Conservation (phyloP, 1,284 basidiomycete genomes). For the Marasmius fiardii region DNA sequence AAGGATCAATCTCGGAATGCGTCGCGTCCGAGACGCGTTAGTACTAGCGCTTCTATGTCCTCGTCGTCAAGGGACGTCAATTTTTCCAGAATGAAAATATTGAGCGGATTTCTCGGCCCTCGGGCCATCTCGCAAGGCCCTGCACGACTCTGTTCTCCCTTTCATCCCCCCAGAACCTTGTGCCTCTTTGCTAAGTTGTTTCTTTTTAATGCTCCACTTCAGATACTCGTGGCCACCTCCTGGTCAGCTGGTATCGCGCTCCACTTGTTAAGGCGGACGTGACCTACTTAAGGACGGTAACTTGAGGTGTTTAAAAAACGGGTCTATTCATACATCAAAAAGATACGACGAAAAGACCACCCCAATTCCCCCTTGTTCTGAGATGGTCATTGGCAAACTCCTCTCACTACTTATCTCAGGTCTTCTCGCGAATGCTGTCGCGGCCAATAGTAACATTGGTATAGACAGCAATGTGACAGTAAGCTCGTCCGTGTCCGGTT, state of each 20-base stretch:
- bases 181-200: not conserved
- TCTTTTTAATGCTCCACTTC: no score
- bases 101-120: no score
- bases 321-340: not conserved
- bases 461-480: not conserved
- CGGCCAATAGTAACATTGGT: not conserved
- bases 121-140: no score
- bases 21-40: no score
- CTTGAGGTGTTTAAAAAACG: not conserved
- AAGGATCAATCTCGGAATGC: no score
- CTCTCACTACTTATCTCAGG: not conserved
- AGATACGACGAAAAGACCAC: not conserved
- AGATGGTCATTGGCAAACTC: not conserved
- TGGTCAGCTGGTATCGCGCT: not conserved
- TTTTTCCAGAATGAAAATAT: no score
- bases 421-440: not conserved
- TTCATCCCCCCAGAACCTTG: not conserved
- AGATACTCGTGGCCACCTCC: not conserved
- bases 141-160: not conserved
- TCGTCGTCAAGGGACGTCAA: no score
- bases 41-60: no score
- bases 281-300: not conserved
- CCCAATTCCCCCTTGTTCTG: not conserved
- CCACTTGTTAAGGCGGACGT: no score
- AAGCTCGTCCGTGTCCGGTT: not conserved